A percentile compares a stretch with the other conserved stretches of the same genome.
phyloP scores from a whole-genome alignment of 108 stramenopile genomes.

The Conticribra weissflogii region DNA sequence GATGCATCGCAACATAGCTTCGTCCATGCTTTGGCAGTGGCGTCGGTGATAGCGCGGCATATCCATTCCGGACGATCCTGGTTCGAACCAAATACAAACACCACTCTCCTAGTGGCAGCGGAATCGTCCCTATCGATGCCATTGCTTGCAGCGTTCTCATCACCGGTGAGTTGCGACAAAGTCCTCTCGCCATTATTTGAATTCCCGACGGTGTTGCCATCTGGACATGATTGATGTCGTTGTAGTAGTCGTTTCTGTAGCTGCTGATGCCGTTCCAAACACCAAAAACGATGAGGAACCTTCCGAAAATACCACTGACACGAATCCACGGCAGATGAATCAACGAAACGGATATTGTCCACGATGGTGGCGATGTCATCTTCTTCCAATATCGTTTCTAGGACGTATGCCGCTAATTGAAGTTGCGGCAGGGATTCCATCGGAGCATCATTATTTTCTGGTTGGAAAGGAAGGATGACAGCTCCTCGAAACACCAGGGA shows the following conservation, averaged over 20 bases:
- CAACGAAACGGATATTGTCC: constrained; percentile 25
- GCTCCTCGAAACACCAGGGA: background rate
- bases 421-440: background rate
- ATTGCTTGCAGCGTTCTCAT: too few species aligned
- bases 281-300: background rate
- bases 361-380: constrained; percentile 17
- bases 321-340: constrained; percentile 17
- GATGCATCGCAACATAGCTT: background rate
- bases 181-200: too few species aligned
- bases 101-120: background rate
- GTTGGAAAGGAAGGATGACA: background rate
- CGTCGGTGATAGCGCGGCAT: background rate
- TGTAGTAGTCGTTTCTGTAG: too few species aligned
- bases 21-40: background rate
- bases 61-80: background rate
- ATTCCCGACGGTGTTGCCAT: too few species aligned
- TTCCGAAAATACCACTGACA: constrained; percentile 22
- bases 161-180: too few species aligned
- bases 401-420: constrained; percentile 6
- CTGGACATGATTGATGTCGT: too few species aligned
- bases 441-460: background rate
- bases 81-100: background rate
- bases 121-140: too few species aligned
- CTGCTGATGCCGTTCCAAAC: background rate
- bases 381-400: constrained; percentile 12